Base-by-base conservation (phyloP, 1,139 yeast genomes). In the Saccharomyces hybrid region DNA sequence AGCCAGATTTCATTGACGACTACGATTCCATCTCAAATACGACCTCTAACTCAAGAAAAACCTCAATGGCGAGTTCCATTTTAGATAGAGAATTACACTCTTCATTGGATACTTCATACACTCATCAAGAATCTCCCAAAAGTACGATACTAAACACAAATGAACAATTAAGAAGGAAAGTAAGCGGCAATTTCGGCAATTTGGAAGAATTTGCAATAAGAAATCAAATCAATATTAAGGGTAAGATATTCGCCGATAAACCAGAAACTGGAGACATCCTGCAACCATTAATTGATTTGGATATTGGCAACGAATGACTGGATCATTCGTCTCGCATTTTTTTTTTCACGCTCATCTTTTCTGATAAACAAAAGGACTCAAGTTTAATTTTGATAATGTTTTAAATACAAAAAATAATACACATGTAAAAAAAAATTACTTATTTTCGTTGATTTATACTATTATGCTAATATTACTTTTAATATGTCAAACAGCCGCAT, bases 151-250 rank as follows among this genome's bases (percentile, higher is more conserved):
- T 53, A 27, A 57, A 65, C 51, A 65, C 69, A 2, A 60, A 59
- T 16, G 64, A 64, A 52, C 70, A 67, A 54, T 57, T 66, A 7
- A 56, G 64, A 48, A 62, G 69, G 51, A 67, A 66, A 51, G 56
- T 62, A 29, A 57, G 49, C 8, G 64, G 66, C 2, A 55, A 53
- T 9, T 65, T 59, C 48, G 54, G 51, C 11, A 59, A 57, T 46
- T 55, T 66, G 27, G 24, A 47, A 7, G 65, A 64, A 42, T 64
- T 66, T 49, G 62, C 62, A 4, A 53, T 56, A 19, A 55, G 50
- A 48, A 62, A 64, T 48, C 54, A 60, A n/a, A 50, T 62, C 9
- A 55, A 62, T 19, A 55, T 58, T n/a, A 47, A 54, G 12, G 62
- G 61, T 31, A 61, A 59, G 28, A 54, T 56, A 3, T 66, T 65